Percentiles rank a stretch among this genome's conserved stretches.
phyloP scores from a whole-genome alignment of 192 early-diverging fungal genomes.

The Glomus cerebriforme region DNA sequence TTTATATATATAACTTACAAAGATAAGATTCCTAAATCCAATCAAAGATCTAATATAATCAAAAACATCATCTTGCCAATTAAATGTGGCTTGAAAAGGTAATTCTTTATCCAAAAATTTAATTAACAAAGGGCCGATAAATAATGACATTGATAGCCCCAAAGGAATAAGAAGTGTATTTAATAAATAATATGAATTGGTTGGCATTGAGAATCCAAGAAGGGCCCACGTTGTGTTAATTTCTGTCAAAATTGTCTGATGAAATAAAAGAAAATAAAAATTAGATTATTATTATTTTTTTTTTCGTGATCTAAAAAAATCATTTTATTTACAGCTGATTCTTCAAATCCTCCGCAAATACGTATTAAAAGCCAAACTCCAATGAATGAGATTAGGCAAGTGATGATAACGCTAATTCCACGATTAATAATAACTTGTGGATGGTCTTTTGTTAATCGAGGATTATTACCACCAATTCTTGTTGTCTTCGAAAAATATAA shows the following conservation, averaged over 20 bases:
- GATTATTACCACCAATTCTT: conserved; percentile 15
- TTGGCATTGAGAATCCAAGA: conserved; percentile 42
- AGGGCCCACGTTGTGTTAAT: conserved; percentile 25
- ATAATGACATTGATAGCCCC: conserved; percentile 50
- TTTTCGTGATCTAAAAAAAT: neutral
- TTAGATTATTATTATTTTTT: no score
- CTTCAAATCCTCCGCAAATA: neutral
- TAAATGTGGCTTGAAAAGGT: conserved; percentile 45
- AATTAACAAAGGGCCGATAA: conserved; percentile 57
- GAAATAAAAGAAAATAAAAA: neutral
- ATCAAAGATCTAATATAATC: conserved; percentile 34
- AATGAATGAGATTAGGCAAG: conserved; percentile 15
- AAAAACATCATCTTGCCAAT: conserved; percentile 34
- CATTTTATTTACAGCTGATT: neutral
- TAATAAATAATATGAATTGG: conserved; percentile 25
- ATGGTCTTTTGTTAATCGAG: conserved; percentile 24
- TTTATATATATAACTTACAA: conserved; percentile 38
- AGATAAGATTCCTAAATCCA: conserved; percentile 48
- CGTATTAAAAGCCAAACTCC: conserved; percentile 12
- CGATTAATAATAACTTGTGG: conserved; percentile 24
- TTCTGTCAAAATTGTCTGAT: conserved; percentile 18
- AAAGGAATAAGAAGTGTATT: conserved; percentile 38
- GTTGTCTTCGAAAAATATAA: conserved; percentile 19
- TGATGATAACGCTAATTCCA: neutral
- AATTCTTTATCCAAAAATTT: conserved; percentile 44